Base-by-base conservation (phyloP, 75 land plant genomes). In the Adiantum capillusveneris region DNA sequence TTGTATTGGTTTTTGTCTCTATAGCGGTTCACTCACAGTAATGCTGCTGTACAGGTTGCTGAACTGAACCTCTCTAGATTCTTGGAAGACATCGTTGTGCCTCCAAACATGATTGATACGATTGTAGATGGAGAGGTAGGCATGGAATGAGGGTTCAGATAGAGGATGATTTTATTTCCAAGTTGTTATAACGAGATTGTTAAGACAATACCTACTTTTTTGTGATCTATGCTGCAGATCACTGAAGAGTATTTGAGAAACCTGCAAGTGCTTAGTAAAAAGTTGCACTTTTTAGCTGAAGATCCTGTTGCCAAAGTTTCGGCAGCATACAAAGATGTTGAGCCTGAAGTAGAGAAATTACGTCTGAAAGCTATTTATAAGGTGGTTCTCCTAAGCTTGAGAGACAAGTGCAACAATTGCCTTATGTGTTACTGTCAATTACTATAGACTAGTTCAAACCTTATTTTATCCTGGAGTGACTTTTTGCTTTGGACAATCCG, bases 71-170 rank as follows among this genome's bases (percentile, higher is more conserved):
- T 95, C 71, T 81, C 97, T 26, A 77, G 69, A 50, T 95, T 95
- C 78, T 73, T 95, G 18, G 99, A 95, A 63, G 99, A 95, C 36
- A 80, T 95, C 12, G 82, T 95, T 34, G 81, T 95, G 11, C 88
- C 99, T 14, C 99, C 99, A 58, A 84, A 84, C 63, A 90, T 95
- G 99, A 73, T 95, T 58, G 96, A 95, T 63, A 83, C 86, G 19
- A 84, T 95, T 66, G 84, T 95, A 44, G 99, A 95, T 65, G 97
- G 99, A 59, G 99, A 95, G 96, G 99, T 93, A 78, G 19, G 60
- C 42, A 22, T 53, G 5, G 50, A 46, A 6, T 30, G 25, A 18
- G 11, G 34, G 0, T 41, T 57, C 7, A 58, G 29, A 64, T 57
- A 29, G 62, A 19, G 44, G 22, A 28, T 17, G 6, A 12, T 0